phyloP scores from a whole-genome alignment of 2,329 filamentous ascomycete species.

The Cladorrhinum sp. region DNA sequence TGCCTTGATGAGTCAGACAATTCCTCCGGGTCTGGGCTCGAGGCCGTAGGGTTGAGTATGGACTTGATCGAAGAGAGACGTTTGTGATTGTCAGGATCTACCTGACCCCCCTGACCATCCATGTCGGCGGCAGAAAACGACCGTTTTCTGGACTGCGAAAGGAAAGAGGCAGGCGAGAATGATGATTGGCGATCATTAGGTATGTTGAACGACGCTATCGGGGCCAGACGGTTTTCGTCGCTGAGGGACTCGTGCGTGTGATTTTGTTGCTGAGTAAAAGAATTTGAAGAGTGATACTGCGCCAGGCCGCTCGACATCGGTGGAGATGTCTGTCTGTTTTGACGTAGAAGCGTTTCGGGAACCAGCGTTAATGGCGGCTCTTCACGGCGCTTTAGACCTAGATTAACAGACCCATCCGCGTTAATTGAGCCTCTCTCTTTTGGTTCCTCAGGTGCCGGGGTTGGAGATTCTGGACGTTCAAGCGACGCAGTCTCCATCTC shows the following conservation, averaged over 20 bases:
- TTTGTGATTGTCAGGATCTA: slow-evolving; percentile 50
- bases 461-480: slow-evolving; percentile 47
- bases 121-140: slow-evolving; percentile 62
- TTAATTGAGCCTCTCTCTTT: slow-evolving; percentile 57
- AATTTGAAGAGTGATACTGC: slow-evolving; percentile 49
- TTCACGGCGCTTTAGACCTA: slow-evolving; percentile 52
- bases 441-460: slow-evolving; percentile 31
- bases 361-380: slow-evolving; percentile 47
- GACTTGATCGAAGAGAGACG: slow-evolving; percentile 74
- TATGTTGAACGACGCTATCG: slow-evolving; percentile 47
- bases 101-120: slow-evolving; percentile 32
- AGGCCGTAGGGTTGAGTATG: slow-evolving; percentile 60
- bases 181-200: slow-evolving; percentile 53
- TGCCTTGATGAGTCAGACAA: slow-evolving; percentile 39
- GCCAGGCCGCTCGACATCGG: slow-evolving; percentile 45
- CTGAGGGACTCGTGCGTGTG: slow-evolving; percentile 43
- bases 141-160: slow-evolving; percentile 61
- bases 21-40: slow-evolving; percentile 28
- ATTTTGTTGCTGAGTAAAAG: slow-evolving; percentile 34
- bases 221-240: slow-evolving; percentile 59
- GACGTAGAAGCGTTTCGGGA: slow-evolving; percentile 43
- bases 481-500: slow-evolving; percentile 43
- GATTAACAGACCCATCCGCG: slow-evolving; percentile 62
- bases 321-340: slow-evolving; percentile 44
- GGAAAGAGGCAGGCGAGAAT: slow-evolving; percentile 58